Evolutionary conservation across 768 basidiomycete genomes (phyloP), one percentile per base, ranked within the genome.

Genomic region (Cystobasidium tubakii): DNA sequence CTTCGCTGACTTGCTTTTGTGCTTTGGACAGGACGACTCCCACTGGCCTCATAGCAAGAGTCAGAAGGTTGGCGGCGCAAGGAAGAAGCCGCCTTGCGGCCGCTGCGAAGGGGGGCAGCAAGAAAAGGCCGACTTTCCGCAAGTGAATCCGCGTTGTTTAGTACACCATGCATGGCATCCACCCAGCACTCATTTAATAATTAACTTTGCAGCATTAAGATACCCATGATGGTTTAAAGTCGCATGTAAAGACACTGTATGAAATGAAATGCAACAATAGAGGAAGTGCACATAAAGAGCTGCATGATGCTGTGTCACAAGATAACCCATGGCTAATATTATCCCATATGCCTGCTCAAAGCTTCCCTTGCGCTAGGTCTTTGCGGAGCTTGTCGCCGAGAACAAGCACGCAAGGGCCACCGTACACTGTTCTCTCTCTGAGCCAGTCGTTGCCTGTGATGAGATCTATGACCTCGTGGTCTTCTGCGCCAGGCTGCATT

Each of bases 401-500:
- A 6, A 73, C 72, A 1, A 73, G 55, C 13, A 73, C 72, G 31
- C 72, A 73, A 27, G 64, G 62, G 4, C 72, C 72, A 4, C 72
- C 72, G 27, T 73, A 73, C 4, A 73, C 44, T 2, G 64, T 66
- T 21, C 64, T 70, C 29, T 73, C 72, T 29, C 29, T 46, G 21
- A 71, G 39, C 69, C 69, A 71, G 4, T 33, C n/a, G n/a, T 73
- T 50, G 33, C n/a, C 1, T 13, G 10, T 67, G 27, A 73, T 73
- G 25, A 43, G 33, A 12, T 73, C 31, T n/a, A 25, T 53, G 34
- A 73, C 72, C 6, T 31, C n/a, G 2, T 12, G 13, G 25, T 73
- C 72, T 60, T 73, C 72, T 13, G 62, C 60, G 9, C 72, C 72
- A 12, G 72, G 60, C 62, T 64, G 39, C n/a, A n/a, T n/a, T n/a